These are phyloP conservation scores for Arachnomyces sp. DNA, from an alignment of 2,329 filamentous ascomycete genomes.

Conservation along the genomic window DNA sequence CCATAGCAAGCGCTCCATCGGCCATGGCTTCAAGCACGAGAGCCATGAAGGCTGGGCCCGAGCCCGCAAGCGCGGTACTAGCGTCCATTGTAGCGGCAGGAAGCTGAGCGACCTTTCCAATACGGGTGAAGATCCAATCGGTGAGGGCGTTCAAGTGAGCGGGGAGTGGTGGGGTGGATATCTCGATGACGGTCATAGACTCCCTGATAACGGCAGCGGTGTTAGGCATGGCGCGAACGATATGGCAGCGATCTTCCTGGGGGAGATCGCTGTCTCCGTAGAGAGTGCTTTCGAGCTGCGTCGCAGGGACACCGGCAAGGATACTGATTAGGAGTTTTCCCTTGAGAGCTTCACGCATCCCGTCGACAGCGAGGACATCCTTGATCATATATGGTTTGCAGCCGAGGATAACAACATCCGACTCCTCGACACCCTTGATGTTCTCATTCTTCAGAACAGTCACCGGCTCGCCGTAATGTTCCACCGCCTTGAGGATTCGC, in stretches of 20 bases:
- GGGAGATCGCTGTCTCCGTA: slow-evolving; percentile 44
- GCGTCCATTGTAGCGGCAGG: slow-evolving; percentile 49
- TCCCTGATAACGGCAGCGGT: slow-evolving; percentile 70
- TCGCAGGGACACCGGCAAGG: slow-evolving; percentile 63
- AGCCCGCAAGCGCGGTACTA: slow-evolving; percentile 51
- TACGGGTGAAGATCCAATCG: slow-evolving; percentile 49
- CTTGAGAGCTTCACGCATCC: slow-evolving; percentile 62
- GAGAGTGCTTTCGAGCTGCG: slow-evolving; percentile 58
- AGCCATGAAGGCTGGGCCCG: slow-evolving; percentile 53
- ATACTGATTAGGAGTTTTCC: slow-evolving; percentile 79
- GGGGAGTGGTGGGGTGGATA: slow-evolving; percentile 40
- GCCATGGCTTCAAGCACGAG: slow-evolving; percentile 52
- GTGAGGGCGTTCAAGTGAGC: slow-evolving; percentile 37
- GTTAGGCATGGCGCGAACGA: slow-evolving; percentile 79
- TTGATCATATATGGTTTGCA: slow-evolving; percentile 73
- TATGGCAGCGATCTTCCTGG: slow-evolving; percentile 31
- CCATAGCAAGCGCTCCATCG: slow-evolving; percentile 56
- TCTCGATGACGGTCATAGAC: slow-evolving; percentile 73
- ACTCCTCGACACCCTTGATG: slow-evolving; percentile 54
- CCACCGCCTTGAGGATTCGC: slow-evolving; percentile 58
- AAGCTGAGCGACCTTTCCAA: slow-evolving; percentile 42
- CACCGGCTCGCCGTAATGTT: slow-evolving; percentile 53
- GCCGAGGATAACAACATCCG: slow-evolving; percentile 66
- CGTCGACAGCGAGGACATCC: slow-evolving; percentile 57
- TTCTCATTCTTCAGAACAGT: slow-evolving; percentile 66